phyloP scores from a whole-genome alignment of 2,329 filamentous ascomycete species.

The Zasmidium citrigriseum region DNA sequence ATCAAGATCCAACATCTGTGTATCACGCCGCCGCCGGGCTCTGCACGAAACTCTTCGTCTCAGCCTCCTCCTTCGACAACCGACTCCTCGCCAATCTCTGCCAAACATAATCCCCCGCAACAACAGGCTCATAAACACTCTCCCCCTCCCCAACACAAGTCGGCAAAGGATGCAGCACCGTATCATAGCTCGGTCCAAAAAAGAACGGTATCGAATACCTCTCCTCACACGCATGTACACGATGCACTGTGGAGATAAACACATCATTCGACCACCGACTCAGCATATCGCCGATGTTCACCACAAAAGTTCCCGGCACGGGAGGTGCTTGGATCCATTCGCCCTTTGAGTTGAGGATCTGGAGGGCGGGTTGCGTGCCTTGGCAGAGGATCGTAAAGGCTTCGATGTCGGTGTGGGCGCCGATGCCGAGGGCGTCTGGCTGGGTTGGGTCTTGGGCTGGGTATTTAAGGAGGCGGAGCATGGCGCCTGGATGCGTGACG shows the following conservation, averaged over 20 bases:
- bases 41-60: constrained; percentile 9
- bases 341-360: constrained; percentile 37
- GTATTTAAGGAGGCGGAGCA: constrained; percentile 43
- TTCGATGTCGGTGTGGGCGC: constrained; percentile 37
- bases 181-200: constrained; percentile 45
- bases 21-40: not conserved
- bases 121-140: constrained; percentile 23
- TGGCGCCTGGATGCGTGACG: constrained; percentile 40
- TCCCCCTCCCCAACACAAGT: constrained; percentile 19
- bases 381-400: constrained; percentile 28
- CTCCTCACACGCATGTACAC: constrained; percentile 48
- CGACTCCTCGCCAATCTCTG: constrained; percentile 21
- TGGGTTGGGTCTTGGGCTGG: constrained; percentile 28
- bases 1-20: not conserved
- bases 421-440: constrained; percentile 36
- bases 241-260: constrained; percentile 48
- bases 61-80: constrained; percentile 19
- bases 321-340: constrained; percentile 49
- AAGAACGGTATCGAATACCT: constrained; percentile 52
- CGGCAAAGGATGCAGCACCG: constrained; percentile 19
- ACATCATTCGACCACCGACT: constrained; percentile 48
- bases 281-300: constrained; percentile 56
- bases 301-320: constrained; percentile 47
- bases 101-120: constrained; percentile 29
- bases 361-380: constrained; percentile 22